Evolutionary conservation across 306 rosid genomes (phyloP).

Genomic region (Trifolium repens): DNA sequence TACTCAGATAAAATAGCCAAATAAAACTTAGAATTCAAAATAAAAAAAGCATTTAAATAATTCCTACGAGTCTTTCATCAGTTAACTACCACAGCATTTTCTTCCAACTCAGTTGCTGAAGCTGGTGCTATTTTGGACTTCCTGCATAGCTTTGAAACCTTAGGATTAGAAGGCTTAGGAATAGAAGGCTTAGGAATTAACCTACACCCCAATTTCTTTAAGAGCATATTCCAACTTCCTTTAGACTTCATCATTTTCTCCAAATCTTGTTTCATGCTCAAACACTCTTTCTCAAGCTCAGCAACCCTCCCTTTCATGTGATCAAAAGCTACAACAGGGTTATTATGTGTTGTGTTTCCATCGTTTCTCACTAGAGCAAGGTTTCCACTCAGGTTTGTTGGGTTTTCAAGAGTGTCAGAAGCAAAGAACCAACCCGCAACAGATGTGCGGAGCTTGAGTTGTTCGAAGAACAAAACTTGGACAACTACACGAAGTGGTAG

Average conservation of each 20-base stretch:
- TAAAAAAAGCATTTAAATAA: neutral
- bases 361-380: slow-evolving; percentile 53
- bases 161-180: slow-evolving; percentile 50
- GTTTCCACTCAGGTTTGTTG: slow-evolving; percentile 56
- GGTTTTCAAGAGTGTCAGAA: slow-evolving; percentile 70
- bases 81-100: slow-evolving; percentile 44
- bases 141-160: slow-evolving; percentile 47
- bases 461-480: slow-evolving; percentile 94
- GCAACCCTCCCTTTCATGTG: slow-evolving; percentile 65
- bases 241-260: slow-evolving; percentile 78
- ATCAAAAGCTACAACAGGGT: slow-evolving; percentile 51
- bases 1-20: neutral
- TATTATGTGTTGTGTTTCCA: slow-evolving; percentile 35
- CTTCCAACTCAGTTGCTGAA: slow-evolving; percentile 44
- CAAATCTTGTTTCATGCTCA: slow-evolving; percentile 73
- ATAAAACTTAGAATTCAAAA: neutral
- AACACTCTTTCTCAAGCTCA: slow-evolving; percentile 83
- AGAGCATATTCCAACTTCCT: slow-evolving; percentile 68
- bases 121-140: slow-evolving; percentile 56
- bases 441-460: slow-evolving; percentile 82
- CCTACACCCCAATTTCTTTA: slow-evolving; percentile 64
- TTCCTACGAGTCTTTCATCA: slow-evolving; percentile 25
- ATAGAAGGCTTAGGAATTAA: slow-evolving; percentile 57
- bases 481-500: slow-evolving; percentile 79
- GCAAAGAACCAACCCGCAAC: slow-evolving; percentile 80